phyloP scores from a whole-genome alignment of 169 alveolate genomes.

The Cryptosporidium ubiquitum region DNA sequence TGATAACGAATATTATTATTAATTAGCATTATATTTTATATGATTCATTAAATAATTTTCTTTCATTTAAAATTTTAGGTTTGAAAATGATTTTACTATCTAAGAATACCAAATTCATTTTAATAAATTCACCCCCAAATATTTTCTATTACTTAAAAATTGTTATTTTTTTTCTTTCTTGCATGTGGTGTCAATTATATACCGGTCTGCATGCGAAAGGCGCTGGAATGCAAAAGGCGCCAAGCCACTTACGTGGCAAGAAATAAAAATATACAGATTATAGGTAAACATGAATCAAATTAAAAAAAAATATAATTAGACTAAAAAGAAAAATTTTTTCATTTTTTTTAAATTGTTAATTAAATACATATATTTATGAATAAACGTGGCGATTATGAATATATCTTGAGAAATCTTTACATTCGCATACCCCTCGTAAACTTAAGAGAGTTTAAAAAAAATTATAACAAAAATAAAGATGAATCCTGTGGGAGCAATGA shows the following conservation, averaged over 20 bases:
- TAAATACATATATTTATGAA: background rate
- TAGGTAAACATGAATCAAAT: background rate
- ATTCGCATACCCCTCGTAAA: background rate
- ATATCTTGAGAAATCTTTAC: background rate
- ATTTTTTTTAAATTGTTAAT: background rate
- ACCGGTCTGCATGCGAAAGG: constrained; percentile 70
- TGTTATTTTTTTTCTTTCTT: constrained; percentile 11
- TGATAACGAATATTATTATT: background rate
- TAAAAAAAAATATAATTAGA: background rate
- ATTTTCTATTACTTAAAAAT: constrained; percentile 1
- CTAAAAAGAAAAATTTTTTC: background rate
- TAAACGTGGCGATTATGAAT: background rate
- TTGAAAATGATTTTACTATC: background rate
- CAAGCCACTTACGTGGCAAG: constrained; percentile 65
- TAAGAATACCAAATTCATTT: background rate
- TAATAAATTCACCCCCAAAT: background rate
- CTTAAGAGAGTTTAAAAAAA: background rate
- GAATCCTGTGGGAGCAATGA: constrained; percentile 73
- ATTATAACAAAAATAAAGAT: background rate
- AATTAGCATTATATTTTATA: background rate
- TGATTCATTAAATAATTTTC: background rate
- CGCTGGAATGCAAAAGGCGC: constrained; percentile 63
- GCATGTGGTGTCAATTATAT: constrained; percentile 62
- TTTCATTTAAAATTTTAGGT: background rate
- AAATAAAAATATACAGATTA: constrained; percentile 19